These are phyloP conservation scores for Clarkia xantiana DNA, from an alignment of 345 rosid genomes.

Conservation along the genomic window DNA sequence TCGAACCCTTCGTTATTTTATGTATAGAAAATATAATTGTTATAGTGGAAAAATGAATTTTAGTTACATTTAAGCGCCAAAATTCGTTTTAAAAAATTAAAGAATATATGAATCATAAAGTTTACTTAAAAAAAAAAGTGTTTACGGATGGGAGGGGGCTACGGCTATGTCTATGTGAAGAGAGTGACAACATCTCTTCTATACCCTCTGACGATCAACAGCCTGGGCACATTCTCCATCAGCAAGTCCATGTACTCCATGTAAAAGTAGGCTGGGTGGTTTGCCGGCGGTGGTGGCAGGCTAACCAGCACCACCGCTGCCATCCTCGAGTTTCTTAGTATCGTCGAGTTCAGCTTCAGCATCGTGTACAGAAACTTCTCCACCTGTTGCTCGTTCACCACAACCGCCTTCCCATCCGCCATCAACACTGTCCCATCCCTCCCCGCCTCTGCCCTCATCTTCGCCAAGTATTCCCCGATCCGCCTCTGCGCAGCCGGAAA, in stretches of 20 bases:
- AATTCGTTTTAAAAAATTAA: not conserved
- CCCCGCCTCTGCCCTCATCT: constrained; percentile 39
- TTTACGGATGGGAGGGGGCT: too few relatives aligned
- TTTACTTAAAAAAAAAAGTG: not conserved
- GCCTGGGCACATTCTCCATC: constrained; percentile 88
- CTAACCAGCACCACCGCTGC: constrained; percentile 89
- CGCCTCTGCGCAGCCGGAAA: constrained; percentile 63
- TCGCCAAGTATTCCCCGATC: constrained; percentile 44
- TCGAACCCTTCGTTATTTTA: too few relatives aligned
- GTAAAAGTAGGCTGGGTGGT: constrained; percentile 87
- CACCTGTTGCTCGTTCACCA: constrained; percentile 64
- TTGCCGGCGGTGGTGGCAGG: constrained; percentile 55
- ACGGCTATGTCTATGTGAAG: constrained; percentile 47
- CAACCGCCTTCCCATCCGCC: constrained; percentile 75
- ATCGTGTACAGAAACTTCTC: constrained; percentile 77
- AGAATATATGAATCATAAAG: constrained; percentile 4
- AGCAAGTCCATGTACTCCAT: constrained; percentile 99
- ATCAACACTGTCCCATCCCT: constrained; percentile 29
- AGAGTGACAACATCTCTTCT: constrained; percentile 95
- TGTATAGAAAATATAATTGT: too few relatives aligned
- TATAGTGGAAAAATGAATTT: too few relatives aligned
- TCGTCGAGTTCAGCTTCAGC: constrained; percentile 73
- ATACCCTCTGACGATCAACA: constrained; percentile 94
- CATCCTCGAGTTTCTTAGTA: constrained; percentile 68
- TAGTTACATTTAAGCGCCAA: too few relatives aligned